Evolutionary conservation across 176 grass and related monocot genomes (phyloP), one percentile per base, ranked within the genome.

Genomic region (Oryza rufipogon): DNA sequence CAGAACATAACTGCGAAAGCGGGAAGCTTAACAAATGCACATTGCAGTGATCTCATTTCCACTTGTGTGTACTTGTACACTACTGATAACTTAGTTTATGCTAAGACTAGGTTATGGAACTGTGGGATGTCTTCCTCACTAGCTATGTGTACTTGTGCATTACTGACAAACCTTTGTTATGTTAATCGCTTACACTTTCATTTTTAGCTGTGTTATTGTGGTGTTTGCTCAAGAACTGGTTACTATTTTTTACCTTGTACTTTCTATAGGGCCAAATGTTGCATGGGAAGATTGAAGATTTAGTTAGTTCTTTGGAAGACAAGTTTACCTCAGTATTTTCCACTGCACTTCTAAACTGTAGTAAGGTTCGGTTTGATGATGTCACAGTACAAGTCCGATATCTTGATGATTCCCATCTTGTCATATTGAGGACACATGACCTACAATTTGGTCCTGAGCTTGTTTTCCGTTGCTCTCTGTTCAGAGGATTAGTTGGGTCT

Each of bases 251-350:
- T 26, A 26, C 58, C 61, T 48, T 42, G 3, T 83, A 63, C 69
- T 65, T 76, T 61, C 87, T 93, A 16, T 63, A 96, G 94, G 94
- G 94, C 12, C 80, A 90, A 80, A 58, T 89, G 68, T 69, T 96
- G 80, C 94, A 96, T 49, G 81, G 81, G 70, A 86, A 81, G 83
- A 88, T 96, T 13, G 91, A 91, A 91, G 80, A 75, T 65, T 66
- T 85, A 67, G 80, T 88, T 63, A 66, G 81, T 47, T 96, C 88
- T 54, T 65, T 92, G 86, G 81, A 84, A 58, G 84, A 93, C 45
- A 75, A 71, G 75, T 74, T 91, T 7, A 9, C 88, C 9, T 81
- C 83, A 25, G 83, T 70, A 58, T 82, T 93, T 73, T 80, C 80
- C 75, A 84, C 32, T 26, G 45, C 75, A 68, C 70, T 93, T 77